phyloP scores from a whole-genome alignment of 2,329 filamentous ascomycete genomes.

The Alternaria consortialis region DNA sequence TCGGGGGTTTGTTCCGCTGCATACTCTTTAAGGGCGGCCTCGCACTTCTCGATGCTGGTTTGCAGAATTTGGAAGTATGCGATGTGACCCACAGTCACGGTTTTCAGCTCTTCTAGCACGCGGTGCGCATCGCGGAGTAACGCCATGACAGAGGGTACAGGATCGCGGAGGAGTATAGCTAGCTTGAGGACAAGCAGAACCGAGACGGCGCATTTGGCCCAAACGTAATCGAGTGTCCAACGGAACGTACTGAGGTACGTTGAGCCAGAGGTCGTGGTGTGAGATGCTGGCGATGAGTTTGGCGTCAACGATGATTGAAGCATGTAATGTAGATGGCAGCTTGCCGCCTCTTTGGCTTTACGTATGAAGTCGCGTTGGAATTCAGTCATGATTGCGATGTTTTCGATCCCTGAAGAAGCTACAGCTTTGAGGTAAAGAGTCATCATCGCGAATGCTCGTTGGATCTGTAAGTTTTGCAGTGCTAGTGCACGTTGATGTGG shows the following conservation, averaged over 20 bases:
- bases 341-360: constrained; percentile 62
- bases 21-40: constrained; percentile 55
- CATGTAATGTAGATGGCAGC: constrained; percentile 61
- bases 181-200: constrained; percentile 64
- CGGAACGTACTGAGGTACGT: constrained; percentile 61
- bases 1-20: constrained; percentile 25
- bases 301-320: constrained; percentile 40
- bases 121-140: constrained; percentile 56
- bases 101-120: constrained; percentile 56
- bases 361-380: constrained; percentile 59
- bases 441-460: constrained; percentile 64
- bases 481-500: constrained; percentile 30
- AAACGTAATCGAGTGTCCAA: constrained; percentile 67
- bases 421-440: constrained; percentile 63
- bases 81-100: constrained; percentile 55
- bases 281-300: constrained; percentile 27
- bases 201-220: constrained; percentile 67
- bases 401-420: constrained; percentile 59
- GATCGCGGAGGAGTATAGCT: constrained; percentile 59
- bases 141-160: constrained; percentile 50
- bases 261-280: constrained; percentile 12
- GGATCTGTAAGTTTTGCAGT: constrained; percentile 59
- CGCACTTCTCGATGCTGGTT: constrained; percentile 61
- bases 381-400: constrained; percentile 61
- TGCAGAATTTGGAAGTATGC: constrained; percentile 60